A percentile compares a stretch with the other conserved stretches of the same genome.
These are phyloP conservation scores for Liriodendron chinense DNA, from an alignment of 164 flowering plant genomes.

Conservation along the genomic window DNA sequence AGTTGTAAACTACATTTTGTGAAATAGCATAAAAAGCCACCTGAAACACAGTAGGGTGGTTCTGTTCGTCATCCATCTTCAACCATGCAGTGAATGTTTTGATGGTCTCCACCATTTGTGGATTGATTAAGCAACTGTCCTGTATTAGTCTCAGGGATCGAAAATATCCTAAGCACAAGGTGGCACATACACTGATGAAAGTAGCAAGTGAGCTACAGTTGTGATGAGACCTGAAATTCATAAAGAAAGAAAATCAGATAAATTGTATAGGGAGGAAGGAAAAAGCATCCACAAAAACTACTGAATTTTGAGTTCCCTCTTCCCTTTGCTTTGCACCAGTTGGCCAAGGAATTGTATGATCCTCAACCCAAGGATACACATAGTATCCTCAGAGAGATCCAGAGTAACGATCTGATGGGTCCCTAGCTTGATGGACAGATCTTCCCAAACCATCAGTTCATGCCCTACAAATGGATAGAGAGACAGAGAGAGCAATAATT, in stretches of 20 bases:
- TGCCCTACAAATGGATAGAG: no score
- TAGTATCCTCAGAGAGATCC: no score
- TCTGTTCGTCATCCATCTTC: not conserved
- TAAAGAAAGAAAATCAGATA: not conserved
- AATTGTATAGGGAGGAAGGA: not conserved
- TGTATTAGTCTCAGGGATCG: not conserved
- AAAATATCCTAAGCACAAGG: not conserved
- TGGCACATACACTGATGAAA: not conserved
- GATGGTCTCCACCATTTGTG: no score
- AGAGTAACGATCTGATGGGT: no score
- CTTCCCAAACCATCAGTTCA: no score
- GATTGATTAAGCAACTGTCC: no score
- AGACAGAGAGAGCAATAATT: no score
- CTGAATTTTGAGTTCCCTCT: not conserved
- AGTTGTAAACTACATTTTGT: not conserved
- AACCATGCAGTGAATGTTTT: no score
- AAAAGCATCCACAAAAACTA: not conserved
- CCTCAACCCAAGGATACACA: no score
- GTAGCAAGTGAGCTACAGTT: not conserved
- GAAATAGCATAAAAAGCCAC: not conserved
- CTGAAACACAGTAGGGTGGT: not conserved
- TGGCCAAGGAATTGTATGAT: no score
- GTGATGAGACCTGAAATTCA: not conserved
- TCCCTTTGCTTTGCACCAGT: not conserved
- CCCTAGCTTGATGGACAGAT: no score